Conservation (phyloP, 805 yeast genomes). For the Yarrowia keelungensis region DNA sequence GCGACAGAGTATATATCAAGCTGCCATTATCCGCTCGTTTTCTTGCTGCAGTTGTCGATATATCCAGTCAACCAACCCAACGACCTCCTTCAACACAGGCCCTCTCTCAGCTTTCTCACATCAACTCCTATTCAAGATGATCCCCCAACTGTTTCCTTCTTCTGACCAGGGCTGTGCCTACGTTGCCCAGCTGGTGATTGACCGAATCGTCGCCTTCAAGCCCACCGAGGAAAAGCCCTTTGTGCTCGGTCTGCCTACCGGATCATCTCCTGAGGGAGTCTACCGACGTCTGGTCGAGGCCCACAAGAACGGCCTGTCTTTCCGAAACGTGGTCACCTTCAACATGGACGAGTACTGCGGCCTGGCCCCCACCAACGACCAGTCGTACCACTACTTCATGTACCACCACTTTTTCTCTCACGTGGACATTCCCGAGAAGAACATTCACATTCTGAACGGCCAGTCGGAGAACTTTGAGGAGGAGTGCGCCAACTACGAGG, state of each 20-base stretch:
- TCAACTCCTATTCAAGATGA: neutral
- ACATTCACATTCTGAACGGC: constrained; percentile 64
- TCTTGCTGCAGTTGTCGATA: too few species aligned
- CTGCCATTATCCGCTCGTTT: neutral
- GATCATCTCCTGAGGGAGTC: constrained; percentile 66
- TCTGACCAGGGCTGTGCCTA: constrained; percentile 47
- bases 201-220: constrained; percentile 54
- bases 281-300: constrained; percentile 57
- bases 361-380: constrained; percentile 56
- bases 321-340: constrained; percentile 63
- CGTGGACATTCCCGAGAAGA: constrained; percentile 59
- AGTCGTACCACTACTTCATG: constrained; percentile 67
- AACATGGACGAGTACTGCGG: constrained; percentile 69
- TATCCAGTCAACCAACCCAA: neutral
- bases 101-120: too few species aligned
- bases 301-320: constrained; percentile 56
- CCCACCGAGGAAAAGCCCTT: constrained; percentile 57
- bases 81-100: neutral
- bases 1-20: constrained; percentile 21
- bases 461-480: constrained; percentile 54
- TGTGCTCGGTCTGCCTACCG: constrained; percentile 66
- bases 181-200: constrained; percentile 57
- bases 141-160: constrained; percentile 40
- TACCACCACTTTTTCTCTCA: constrained; percentile 62
- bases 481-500: constrained; percentile 60